Evolutionary conservation across 108 stramenopile genomes (phyloP), one percentile per base, ranked within the genome.

Genomic region (Skeletonema marinoi): DNA sequence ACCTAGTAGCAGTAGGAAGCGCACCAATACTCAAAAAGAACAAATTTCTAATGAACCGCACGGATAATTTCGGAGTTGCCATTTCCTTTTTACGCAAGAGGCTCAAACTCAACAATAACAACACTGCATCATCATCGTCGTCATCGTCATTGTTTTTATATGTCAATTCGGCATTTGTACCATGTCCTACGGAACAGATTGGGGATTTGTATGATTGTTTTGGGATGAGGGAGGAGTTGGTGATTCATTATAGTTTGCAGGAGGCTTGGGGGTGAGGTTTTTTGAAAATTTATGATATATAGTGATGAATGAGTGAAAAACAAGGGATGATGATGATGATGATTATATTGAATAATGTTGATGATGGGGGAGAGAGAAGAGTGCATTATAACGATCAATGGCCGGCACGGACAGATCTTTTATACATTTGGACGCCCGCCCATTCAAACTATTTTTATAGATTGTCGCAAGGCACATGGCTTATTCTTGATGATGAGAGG

Each of bases 161-260:
- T 71, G 69, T 89, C 7, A 80, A 85, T 64, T 77, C 87, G 5
- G 85, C 93, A 32, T 96, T 96, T 86, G 88, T 85, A n/a, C 96
- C 96, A 11, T 80, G 82, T 35, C 89, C 89, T 35, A 91, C 93
- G 61, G 87, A 90, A 75, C 29, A 80, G 19, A 73, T 96, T 32
- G 86, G 90, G 2, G 93, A 94, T 71, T 72, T 96, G 17, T 68
- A 87, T 60, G 92, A 92, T 77, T 87, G 86, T 64, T 96, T 94
- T 71, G 86, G 85, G 33, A 82, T 86, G 48, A 81, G 92, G 62
- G 93, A 85, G 13, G 93, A 96, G 84, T 79, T 96, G 38, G 85
- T 93, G 6, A 75, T 96, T 38, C 92, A 96, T 70, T 96, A 96
- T 70, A 91, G 92, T 81, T 77, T 96, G 76, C 90, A 94, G 77